Base-by-base conservation (phyloP, 345 rosid genomes). In the Arabis hirsuta region DNA sequence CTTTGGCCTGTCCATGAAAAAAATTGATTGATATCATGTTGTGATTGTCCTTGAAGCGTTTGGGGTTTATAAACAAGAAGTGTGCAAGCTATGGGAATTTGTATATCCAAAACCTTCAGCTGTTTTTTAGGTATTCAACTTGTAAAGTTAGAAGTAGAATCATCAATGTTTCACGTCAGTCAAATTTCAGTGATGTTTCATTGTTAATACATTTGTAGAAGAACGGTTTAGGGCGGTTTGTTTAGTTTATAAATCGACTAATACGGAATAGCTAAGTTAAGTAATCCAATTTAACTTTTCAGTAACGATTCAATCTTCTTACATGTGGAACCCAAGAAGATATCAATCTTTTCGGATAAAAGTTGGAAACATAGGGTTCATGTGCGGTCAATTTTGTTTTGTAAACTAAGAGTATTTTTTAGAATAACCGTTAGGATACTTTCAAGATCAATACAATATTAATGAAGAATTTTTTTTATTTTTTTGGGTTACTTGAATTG, bases 101-200 rank as follows among this genome's bases (percentile, higher is more conserved):
- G 77, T 74, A 74, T 13, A 58, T 66, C 51, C 39, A 41, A 29
- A 31, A 38, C 47, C 57, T 66, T 58, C 3, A 51, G 29, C 22
- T 66, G 73, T 73, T 66, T 57, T 67, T 42, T 73, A 73, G 66
- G 55, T 65, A 42, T 66, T 66, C 47, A 66, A 48, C 55, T 66
- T 74, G 78, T 74, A 74, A 50, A 73, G 72, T 65, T 73, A 64
- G 64, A 65, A 73, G 44, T 34, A 48, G 36, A 26, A 31, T 58
- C 67, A 31, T 58, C 73, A 50, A 1, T 65, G 65, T 64, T 58
- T 58, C 53, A 64, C 8, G 10, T 65, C 56, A 48, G 44, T 57
- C 31, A 12, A 24, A 8, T 14, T 64, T 41, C 9, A 7, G 9
- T 57, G 24, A 16, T 73, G 10, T 32, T 53, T 27, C 3, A 11